Evolutionary conservation across 371 early-diverging fungal genomes (phyloP).

Genomic region (Mortierella sp.): DNA sequence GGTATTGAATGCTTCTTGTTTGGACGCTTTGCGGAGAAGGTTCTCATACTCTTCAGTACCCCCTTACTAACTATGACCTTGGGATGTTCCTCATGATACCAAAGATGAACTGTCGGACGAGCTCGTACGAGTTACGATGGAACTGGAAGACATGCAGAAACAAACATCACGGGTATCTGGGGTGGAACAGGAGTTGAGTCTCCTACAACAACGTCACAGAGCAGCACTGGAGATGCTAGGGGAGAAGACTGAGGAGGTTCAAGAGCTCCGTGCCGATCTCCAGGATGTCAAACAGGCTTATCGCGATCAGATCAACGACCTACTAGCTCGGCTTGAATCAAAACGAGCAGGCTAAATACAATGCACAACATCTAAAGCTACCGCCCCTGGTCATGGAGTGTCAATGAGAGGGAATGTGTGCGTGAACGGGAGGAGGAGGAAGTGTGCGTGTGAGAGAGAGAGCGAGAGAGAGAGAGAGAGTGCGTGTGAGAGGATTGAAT

Average conservation of each 20-base stretch:
- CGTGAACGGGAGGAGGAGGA: too few relatives aligned
- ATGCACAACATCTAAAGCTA: too few relatives aligned
- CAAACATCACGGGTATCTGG: constrained; percentile 37
- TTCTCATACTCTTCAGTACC: too few relatives aligned
- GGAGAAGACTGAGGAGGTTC: constrained; percentile 87
- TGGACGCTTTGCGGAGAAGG: too few relatives aligned
- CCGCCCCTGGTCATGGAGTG: too few relatives aligned
- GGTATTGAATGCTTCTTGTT: constrained; percentile 37
- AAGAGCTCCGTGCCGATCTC: constrained; percentile 85
- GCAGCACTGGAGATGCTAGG: constrained; percentile 89
- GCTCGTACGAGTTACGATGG: constrained; percentile 68
- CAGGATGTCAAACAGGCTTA: constrained; percentile 83
- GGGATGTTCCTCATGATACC: background rate
- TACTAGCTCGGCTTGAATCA: constrained; percentile 52
- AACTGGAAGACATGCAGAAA: constrained; percentile 68
- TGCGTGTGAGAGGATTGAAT: too few relatives aligned
- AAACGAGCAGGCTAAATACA: too few relatives aligned
- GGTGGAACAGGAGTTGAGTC: constrained; percentile 48
- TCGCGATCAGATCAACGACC: constrained; percentile 77
- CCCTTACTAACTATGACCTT: too few relatives aligned
- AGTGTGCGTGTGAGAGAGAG: too few relatives aligned
- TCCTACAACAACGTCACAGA: constrained; percentile 66
- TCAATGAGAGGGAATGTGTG: too few relatives aligned
- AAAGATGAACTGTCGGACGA: constrained; percentile 82
- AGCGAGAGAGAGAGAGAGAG: too few relatives aligned